phyloP scores from a whole-genome alignment of 306 rosid species.

The Crotalaria pallida region DNA sequence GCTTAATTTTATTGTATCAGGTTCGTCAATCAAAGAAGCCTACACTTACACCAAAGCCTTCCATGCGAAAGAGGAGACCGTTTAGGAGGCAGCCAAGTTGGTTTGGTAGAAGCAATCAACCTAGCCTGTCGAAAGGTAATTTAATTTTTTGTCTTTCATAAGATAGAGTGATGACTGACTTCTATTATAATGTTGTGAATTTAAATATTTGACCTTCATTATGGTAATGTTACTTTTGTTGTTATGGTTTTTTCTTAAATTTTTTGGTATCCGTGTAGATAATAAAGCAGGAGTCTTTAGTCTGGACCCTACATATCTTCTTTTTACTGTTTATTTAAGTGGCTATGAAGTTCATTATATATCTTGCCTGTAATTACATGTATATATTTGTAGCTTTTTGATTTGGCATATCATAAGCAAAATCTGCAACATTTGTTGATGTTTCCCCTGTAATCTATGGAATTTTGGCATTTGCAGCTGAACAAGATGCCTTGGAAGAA shows the following conservation, averaged over 20 bases:
- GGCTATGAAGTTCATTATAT: not conserved
- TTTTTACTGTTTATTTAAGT: not conserved
- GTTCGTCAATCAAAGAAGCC: slow-evolving; percentile 54
- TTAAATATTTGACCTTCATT: not conserved
- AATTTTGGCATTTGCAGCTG: slow-evolving; percentile 54
- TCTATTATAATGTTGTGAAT: not conserved
- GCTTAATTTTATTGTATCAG: slow-evolving; percentile 35
- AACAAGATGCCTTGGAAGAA: slow-evolving; percentile 53
- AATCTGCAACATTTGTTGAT: not conserved
- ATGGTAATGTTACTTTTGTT: slow-evolving; percentile 1
- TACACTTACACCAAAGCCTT: slow-evolving; percentile 50
- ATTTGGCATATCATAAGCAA: not conserved
- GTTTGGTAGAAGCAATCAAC: slow-evolving; percentile 51
- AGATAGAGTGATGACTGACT: not conserved
- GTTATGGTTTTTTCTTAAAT: not conserved
- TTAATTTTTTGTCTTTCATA: not conserved
- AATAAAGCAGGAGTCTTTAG: not conserved
- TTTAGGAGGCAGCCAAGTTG: slow-evolving; percentile 69
- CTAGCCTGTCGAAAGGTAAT: slow-evolving; percentile 59
- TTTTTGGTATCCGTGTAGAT: not conserved
- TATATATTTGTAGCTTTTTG: not conserved
- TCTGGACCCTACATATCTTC: too few relatives aligned
- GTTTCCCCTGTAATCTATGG: not conserved
- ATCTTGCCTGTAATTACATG: not conserved
- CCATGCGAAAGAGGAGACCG: slow-evolving; percentile 66